Evolutionary conservation across 768 basidiomycete genomes (phyloP).

Genomic region (Boletus patriciae): DNA sequence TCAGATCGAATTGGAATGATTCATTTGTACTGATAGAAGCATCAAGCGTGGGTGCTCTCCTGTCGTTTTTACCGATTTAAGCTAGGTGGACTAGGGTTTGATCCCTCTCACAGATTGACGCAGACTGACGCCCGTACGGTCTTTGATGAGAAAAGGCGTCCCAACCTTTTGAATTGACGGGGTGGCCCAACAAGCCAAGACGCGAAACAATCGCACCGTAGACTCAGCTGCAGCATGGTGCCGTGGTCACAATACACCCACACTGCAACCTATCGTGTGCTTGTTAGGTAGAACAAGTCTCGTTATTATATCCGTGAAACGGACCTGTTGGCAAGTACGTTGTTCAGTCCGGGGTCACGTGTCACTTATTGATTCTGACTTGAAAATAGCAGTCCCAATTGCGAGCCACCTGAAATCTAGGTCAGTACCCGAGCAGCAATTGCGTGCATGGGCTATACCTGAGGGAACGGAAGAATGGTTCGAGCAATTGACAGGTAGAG

Average conservation of each 20-base stretch:
- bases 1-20: constrained; percentile 2
- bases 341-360: background rate
- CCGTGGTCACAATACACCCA: background rate
- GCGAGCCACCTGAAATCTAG: background rate
- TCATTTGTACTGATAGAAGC: constrained; percentile 5
- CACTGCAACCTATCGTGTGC: background rate
- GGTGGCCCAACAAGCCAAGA: background rate
- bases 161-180: background rate
- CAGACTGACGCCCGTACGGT: background rate
- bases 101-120: constrained; percentile 12
- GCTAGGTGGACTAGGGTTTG: constrained; percentile 5
- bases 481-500: background rate
- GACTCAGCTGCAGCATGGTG: background rate
- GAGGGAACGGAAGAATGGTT: background rate
- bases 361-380: background rate
- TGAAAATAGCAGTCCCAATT: background rate
- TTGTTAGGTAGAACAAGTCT: constrained; percentile 9
- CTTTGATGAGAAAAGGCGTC: constrained; percentile 1
- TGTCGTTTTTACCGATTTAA: constrained; percentile 18
- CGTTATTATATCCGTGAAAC: background rate
- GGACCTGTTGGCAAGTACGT: constrained; percentile 1
- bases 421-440: background rate
- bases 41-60: constrained; percentile 9
- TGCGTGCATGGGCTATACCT: background rate
- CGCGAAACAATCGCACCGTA: background rate